Percentiles rank a stretch among this genome's conserved stretches.
These are phyloP conservation scores for Heterobasidion annosum DNA, from an alignment of 1,284 basidiomycete species.

Conservation along the genomic window DNA sequence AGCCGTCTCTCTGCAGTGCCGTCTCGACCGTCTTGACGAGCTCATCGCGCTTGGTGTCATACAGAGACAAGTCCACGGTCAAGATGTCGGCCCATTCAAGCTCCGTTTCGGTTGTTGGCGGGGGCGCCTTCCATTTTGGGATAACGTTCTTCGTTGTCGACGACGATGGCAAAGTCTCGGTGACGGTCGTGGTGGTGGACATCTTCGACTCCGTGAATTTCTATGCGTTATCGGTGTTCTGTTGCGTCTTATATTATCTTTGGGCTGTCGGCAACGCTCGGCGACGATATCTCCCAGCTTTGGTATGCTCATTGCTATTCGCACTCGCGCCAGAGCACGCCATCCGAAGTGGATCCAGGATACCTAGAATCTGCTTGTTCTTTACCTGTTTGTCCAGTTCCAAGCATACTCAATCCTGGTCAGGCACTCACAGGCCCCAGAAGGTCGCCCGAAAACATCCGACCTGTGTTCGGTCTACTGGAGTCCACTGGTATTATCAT, in stretches of 20 bases:
- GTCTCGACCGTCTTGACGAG: conserved; percentile 21
- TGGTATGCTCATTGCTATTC: background rate
- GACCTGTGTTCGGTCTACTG: too few relatives aligned
- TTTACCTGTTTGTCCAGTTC: background rate
- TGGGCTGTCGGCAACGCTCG: background rate
- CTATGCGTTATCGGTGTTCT: background rate
- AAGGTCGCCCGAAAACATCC: too few relatives aligned
- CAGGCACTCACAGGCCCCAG: too few relatives aligned
- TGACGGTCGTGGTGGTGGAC: background rate
- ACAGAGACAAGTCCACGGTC: conserved; percentile 25
- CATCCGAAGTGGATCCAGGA: background rate
- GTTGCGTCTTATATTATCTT: background rate
- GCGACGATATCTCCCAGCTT: background rate
- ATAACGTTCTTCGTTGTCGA: background rate
- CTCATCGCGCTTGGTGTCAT: conserved; percentile 18
- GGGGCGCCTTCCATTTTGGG: conserved; percentile 17
- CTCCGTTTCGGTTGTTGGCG: conserved; percentile 15
- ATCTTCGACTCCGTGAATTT: background rate
- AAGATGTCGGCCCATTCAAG: conserved; percentile 29
- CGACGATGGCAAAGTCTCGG: background rate
- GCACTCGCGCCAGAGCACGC: background rate
- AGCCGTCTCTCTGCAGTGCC: conserved; percentile 25
- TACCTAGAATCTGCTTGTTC: background rate
- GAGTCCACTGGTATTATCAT: too few relatives aligned
- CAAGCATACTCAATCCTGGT: too few relatives aligned